A percentile compares a stretch with the other conserved stretches of the same genome.
Conservation (phyloP, 805 yeast species). For the Candida bentonensis region DNA sequence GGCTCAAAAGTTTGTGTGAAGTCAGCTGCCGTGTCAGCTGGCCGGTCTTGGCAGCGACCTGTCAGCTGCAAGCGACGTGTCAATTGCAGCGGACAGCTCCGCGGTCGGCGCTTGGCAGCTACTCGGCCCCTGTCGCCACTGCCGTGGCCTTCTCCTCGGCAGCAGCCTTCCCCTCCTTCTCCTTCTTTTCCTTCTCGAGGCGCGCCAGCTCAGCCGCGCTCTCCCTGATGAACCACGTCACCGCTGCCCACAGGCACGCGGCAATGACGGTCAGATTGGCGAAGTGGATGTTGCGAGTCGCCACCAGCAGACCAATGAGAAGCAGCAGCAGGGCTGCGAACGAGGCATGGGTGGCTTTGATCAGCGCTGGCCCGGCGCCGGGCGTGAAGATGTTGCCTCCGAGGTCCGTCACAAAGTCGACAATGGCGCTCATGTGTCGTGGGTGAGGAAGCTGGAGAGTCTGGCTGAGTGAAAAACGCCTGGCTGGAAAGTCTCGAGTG, state of each 20-base stretch:
- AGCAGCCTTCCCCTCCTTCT: constrained; percentile 10
- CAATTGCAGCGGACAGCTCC: too few relatives aligned
- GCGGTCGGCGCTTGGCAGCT: too few relatives aligned
- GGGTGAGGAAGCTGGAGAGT: too few relatives aligned
- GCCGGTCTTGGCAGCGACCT: too few relatives aligned
- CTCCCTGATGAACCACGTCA: constrained; percentile 67
- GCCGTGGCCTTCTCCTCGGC: neutral
- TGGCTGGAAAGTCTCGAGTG: too few relatives aligned
- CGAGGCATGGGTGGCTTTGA: constrained; percentile 79
- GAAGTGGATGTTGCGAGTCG: constrained; percentile 54
- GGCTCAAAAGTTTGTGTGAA: too few relatives aligned
- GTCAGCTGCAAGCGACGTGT: too few relatives aligned
- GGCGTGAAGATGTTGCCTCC: constrained; percentile 91
- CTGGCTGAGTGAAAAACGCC: too few relatives aligned
- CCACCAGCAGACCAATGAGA: constrained; percentile 41
- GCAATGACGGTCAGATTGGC: constrained; percentile 43
- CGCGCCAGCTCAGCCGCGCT: neutral
- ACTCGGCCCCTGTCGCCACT: too few relatives aligned
- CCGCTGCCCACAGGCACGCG: constrained; percentile 54
- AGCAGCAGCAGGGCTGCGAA: constrained; percentile 51
- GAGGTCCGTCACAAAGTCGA: constrained; percentile 39
- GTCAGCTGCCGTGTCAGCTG: too few relatives aligned
- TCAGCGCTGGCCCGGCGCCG: constrained; percentile 79
- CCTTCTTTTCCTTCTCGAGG: constrained; percentile 38
- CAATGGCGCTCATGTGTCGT: neutral